Evolutionary conservation across 768 basidiomycete species (phyloP), one percentile per base, ranked within the genome.

Genomic region (Rhodotorula kratochvilovae): DNA sequence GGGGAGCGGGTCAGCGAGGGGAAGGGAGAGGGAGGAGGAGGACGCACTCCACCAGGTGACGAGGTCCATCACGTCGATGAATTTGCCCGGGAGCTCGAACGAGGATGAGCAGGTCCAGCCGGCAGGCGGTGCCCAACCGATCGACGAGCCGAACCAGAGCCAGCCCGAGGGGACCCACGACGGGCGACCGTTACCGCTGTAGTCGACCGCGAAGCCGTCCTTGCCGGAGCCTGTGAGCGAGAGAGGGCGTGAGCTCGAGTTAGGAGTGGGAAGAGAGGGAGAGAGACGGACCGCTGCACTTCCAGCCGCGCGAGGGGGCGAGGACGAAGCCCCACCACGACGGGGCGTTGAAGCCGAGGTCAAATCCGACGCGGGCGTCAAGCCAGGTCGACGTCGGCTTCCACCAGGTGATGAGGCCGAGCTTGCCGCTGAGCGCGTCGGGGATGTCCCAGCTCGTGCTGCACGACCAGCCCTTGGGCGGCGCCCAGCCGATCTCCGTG

Each of bases 51-150:
- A 64, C 63, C 63, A 63, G 23, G 62, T 54, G 3, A 63, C 51
- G 2, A 27, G 3, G 29, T 25, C 29, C 17, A 12, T 15, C 19
- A 42, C 39, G 21, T 43, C 51, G 13, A 35, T 5, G 63, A 57
- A 65, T 1, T 23, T 31, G 33, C 19, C 11, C 29, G 63, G 63
- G 27, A 65, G 16, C 12, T 17, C 7, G 43, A 46, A 59, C 6
- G 45, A 50, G 17, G 55, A 17, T 2, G 45, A 36, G 56, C 33
- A 50, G 5, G 27, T 4, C 46, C 45, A 59, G 16, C 12, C 33
- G n/a, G 36, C 57, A 33, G 65, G 21, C 12, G 65, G 65, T 19
- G 57, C 65, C 65, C 65, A 66, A 17, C 65, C 65, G 57, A 58
- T 42, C 2, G 27, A 27, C 31, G 13, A 5, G 56, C 63, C 63